These are phyloP conservation scores for Penicillium sp. DNA, from an alignment of 2,329 filamentous ascomycete species.

Conservation along the genomic window DNA sequence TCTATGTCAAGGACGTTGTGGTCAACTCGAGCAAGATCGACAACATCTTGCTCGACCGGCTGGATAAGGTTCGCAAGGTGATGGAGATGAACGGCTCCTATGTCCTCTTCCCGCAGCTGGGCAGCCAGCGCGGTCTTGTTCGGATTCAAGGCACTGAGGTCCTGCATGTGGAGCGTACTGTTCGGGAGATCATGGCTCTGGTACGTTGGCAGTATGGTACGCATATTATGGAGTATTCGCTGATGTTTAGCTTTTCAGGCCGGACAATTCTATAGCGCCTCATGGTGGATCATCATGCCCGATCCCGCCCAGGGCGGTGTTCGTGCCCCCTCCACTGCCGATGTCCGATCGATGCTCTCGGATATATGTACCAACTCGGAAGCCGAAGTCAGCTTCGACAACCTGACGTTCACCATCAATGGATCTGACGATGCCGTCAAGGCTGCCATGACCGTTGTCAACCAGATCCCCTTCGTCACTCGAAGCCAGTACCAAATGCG, in stretches of 20 bases:
- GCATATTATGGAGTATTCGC: not conserved
- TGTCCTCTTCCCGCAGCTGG: constrained; percentile 85
- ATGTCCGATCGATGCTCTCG: constrained; percentile 85
- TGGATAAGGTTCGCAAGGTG: constrained; percentile 97
- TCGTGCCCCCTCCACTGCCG: constrained; percentile 61
- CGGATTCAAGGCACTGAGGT: constrained; percentile 92
- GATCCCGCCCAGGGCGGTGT: constrained; percentile 61
- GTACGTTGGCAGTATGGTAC: constrained; percentile 42
- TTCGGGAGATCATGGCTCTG: constrained; percentile 91
- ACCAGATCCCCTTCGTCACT: constrained; percentile 83
- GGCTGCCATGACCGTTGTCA: constrained; percentile 88
- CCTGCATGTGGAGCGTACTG: constrained; percentile 88
- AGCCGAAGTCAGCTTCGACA: constrained; percentile 91
- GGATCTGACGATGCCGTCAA: constrained; percentile 97
- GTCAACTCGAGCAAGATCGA: constrained; percentile 92
- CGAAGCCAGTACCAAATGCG: constrained; percentile 88
- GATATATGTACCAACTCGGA: constrained; percentile 97
- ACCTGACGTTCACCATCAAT: constrained; percentile 87
- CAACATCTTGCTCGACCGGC: constrained; percentile 81
- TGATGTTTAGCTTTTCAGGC: constrained; percentile 55
- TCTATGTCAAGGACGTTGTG: constrained; percentile 87
- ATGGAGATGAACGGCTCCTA: constrained; percentile 96
- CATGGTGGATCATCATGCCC: constrained; percentile 86
- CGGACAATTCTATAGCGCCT: constrained; percentile 95
- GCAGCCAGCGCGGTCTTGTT: constrained; percentile 78